A percentile compares a stretch with the other conserved stretches of the same genome.
Evolutionary conservation across 1,284 basidiomycete species (phyloP).

Genomic region (Irpex sp.): DNA sequence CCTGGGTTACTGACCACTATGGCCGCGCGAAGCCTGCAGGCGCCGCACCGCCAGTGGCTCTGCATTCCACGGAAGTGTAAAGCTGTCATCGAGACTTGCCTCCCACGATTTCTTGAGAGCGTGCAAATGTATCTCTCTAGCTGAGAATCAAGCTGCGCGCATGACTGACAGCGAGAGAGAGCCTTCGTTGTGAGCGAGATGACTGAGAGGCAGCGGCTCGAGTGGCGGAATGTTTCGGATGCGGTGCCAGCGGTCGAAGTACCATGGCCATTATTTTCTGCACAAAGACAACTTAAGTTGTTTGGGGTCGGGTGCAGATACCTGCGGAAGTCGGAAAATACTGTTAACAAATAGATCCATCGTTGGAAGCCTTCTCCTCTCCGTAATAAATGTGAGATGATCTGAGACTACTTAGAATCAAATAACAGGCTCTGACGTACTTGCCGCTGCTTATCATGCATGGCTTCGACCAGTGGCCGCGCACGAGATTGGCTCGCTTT

Average conservation of each 20-base stretch:
- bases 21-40: neutral
- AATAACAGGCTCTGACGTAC: too few species aligned
- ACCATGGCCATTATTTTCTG: neutral
- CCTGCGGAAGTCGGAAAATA: neutral
- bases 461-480: too few species aligned
- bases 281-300: neutral
- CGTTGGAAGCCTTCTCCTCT: too few species aligned
- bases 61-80: neutral
- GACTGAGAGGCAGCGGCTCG: neutral
- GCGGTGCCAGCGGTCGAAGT: neutral
- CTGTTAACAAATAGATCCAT: too few species aligned
- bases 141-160: neutral
- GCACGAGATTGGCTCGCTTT: too few species aligned
- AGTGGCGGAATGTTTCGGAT: neutral
- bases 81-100: neutral
- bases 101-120: neutral
- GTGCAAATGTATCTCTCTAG: neutral
- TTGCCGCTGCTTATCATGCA: too few species aligned
- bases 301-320: neutral
- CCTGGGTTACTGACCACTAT: neutral
- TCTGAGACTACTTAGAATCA: too few species aligned
- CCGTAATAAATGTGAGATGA: too few species aligned
- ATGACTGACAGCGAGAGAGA: neutral
- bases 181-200: neutral
- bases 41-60: neutral